These are phyloP conservation scores for Prunus armeniaca DNA, from an alignment of 306 rosid genomes.

Conservation along the genomic window DNA sequence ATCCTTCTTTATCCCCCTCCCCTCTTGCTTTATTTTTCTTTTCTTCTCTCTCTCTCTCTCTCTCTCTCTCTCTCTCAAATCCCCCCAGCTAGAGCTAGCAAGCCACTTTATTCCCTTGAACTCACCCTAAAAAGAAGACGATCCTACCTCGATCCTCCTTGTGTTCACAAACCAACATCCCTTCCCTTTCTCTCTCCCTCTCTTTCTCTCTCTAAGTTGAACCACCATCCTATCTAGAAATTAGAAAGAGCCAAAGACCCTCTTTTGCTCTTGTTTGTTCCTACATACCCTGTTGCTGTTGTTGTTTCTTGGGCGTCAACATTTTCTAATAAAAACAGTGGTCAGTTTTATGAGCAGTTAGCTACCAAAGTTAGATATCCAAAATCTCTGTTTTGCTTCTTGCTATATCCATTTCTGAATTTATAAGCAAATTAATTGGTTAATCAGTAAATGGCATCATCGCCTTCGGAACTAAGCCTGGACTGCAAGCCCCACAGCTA, in stretches of 20 bases:
- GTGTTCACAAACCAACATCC: conserved; percentile 62
- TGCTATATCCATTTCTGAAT: too few species aligned
- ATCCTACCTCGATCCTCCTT: conserved; percentile 78
- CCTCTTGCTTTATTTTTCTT: conserved; percentile 21
- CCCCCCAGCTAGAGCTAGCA: conserved; percentile 6
- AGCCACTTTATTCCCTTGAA: conserved; percentile 79
- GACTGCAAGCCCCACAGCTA: conserved; percentile 83
- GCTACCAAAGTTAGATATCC: too few species aligned
- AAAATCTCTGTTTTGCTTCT: too few species aligned
- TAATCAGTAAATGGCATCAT: conserved; percentile 57
- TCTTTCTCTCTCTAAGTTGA: conserved; percentile 29
- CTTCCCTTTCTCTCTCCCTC: conserved; percentile 34
- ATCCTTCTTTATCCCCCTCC: conserved; percentile 62
- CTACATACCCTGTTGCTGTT: conserved; percentile 43
- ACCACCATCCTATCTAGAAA: conserved; percentile 11
- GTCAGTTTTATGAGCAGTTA: not conserved
- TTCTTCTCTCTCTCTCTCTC: conserved; percentile 35
- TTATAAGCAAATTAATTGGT: too few species aligned
- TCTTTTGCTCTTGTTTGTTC: conserved; percentile 75
- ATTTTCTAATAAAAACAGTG: not conserved
- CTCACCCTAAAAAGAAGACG: conserved; percentile 82
- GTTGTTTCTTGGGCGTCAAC: conserved; percentile 22
- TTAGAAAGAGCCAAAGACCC: conserved; percentile 69
- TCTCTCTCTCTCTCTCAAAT: conserved; percentile 1
- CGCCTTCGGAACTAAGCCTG: conserved; percentile 77